Evolutionary conservation across 768 basidiomycete species (phyloP), one percentile per base, ranked within the genome.

Genomic region (Podaxis carcinomalis): DNA sequence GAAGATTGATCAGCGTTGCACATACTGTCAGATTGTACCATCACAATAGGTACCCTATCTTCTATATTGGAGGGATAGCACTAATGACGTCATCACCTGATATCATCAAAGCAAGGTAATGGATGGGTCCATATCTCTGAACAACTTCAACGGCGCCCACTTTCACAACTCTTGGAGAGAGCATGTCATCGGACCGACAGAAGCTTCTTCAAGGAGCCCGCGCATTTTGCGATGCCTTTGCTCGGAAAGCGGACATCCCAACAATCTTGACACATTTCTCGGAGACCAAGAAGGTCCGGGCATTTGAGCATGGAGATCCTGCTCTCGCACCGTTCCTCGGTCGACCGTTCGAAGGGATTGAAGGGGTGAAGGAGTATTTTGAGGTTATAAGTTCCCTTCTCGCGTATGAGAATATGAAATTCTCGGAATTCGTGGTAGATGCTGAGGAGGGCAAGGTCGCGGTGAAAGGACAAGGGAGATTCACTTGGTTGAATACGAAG

Each of bases 321-420:
- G 67, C 66, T 37, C 75, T 87, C 37, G 84, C 85, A 9, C 83
- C 86, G n/a, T 88, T 88, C 69, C 66, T 88, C 5, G 86, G 87
- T 32, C 77, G 72, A 27, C 61, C 68, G 11, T 87, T 85, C 68
- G 66, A 67, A 0, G 83, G 84, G 13, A 68, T 61, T 21, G 68
- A 72, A 2, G 81, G 77, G 44, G 72, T 84, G 44, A 70, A 72
- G 42, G 64, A 66, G 46, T 88, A 89, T 69, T 84, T 88, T 53
- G 69, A 75, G 44, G 69, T 76, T 51, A 77, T 88, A 46, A 68
- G 71, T 36, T 72, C 75, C 11, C 67, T 80, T 11, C 69, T 88
- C 40, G 73, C 76, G 2, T 86, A 82, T 68, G 75, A 84, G 19
- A 64, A 77, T 63, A 80, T 87, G 75, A 63, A 60, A 42, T 88